These are phyloP conservation scores for Spathaspora arborariae DNA, from an alignment of 805 yeast species.

Conservation along the genomic window DNA sequence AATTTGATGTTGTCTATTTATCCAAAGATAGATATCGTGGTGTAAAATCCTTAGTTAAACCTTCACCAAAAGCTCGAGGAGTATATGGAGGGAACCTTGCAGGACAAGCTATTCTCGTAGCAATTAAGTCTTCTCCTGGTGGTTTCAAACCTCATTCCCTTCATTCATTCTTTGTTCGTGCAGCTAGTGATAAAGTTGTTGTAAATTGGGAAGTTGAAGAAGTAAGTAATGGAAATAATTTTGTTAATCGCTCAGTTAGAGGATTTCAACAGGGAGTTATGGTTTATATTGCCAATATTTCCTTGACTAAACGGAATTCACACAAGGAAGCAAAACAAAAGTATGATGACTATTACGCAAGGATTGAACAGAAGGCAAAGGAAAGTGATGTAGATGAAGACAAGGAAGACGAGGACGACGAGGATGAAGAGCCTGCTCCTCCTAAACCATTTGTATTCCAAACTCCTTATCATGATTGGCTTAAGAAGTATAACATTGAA, in stretches of 20 bases:
- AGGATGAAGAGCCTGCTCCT: constrained; percentile 20
- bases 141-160: constrained; percentile 35
- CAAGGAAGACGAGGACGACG: constrained; percentile 22
- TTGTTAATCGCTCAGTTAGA: constrained; percentile 27
- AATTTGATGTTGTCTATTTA: constrained; percentile 17
- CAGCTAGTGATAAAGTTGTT: constrained; percentile 12
- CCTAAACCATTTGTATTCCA: constrained; percentile 33
- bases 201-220: constrained; percentile 30
- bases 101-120: constrained; percentile 35
- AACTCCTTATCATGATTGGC: constrained; percentile 31
- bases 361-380: constrained; percentile 20
- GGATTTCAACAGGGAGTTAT: constrained; percentile 26
- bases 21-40: constrained; percentile 14
- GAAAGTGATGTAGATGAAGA: constrained; percentile 22
- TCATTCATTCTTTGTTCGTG: constrained; percentile 28
- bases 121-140: constrained; percentile 21
- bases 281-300: constrained; percentile 25
- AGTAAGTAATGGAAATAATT: constrained; percentile 33
- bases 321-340: constrained; percentile 14
- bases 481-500: constrained; percentile 17
- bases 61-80: constrained; percentile 21
- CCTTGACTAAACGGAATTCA: constrained; percentile 33
- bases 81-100: constrained; percentile 32
- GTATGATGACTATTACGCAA: constrained; percentile 19
- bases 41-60: constrained; percentile 21